Evolutionary conservation across 73 alveolate species (phyloP).

Genomic region (Urostyla sp.): DNA sequence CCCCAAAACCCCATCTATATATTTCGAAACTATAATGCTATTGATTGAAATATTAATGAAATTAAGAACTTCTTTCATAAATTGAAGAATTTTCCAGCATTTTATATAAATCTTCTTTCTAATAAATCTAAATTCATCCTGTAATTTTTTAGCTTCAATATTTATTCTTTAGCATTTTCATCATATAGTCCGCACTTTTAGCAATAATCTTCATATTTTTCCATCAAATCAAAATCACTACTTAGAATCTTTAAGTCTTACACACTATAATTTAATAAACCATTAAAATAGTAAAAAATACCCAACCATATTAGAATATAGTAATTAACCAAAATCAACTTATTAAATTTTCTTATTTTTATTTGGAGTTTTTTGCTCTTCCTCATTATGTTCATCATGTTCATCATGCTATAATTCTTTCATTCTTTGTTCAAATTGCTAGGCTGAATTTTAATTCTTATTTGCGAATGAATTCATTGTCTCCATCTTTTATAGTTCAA

Average conservation of each 20-base stretch:
- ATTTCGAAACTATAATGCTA: too few relatives aligned
- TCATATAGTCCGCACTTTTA: conserved; percentile 19
- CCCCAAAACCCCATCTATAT: too few relatives aligned
- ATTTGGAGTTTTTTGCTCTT: background rate
- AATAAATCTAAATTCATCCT: conserved; percentile 6
- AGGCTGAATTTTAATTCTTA: too few relatives aligned
- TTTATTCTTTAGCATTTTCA: conserved; percentile 1
- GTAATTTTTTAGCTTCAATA: conserved; percentile 5
- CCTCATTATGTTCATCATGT: background rate
- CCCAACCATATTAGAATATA: too few relatives aligned
- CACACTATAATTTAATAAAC: conserved; percentile 18
- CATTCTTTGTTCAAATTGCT: background rate
- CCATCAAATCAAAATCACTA: conserved; percentile 20
- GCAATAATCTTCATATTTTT: conserved; percentile 25
- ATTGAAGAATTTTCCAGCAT: conserved; percentile 29
- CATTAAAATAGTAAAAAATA: background rate
- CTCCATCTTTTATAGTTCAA: too few relatives aligned
- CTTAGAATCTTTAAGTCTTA: background rate
- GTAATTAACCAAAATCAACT: too few relatives aligned
- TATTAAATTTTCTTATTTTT: too few relatives aligned
- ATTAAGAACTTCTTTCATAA: conserved; percentile 7
- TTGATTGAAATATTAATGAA: background rate
- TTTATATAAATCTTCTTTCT: conserved; percentile 11
- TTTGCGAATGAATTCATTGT: too few relatives aligned
- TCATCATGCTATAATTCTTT: background rate